Percentiles rank a stretch among this genome's conserved stretches.
These are phyloP conservation scores for Nemania abortiva DNA, from an alignment of 2,329 filamentous ascomycete species.

Conservation along the genomic window DNA sequence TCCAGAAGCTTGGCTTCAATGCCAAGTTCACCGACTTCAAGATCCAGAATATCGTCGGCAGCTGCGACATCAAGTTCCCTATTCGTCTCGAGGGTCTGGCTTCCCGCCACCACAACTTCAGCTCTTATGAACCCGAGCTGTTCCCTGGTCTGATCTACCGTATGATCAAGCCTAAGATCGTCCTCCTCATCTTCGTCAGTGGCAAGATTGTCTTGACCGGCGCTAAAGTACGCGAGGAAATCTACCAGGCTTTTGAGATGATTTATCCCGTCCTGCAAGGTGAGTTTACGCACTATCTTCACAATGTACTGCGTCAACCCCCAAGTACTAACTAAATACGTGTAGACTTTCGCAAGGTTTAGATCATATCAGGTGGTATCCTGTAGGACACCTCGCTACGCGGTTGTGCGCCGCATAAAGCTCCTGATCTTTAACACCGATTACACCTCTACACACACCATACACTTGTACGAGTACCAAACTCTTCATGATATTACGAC, in stretches of 20 bases:
- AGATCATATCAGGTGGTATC: conserved; percentile 40
- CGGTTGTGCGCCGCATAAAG: neutral
- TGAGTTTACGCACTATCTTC: conserved; percentile 56
- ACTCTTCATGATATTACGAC: conserved; percentile 50
- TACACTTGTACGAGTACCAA: conserved; percentile 46
- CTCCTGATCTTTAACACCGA: conserved; percentile 23
- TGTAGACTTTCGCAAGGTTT: conserved; percentile 70
- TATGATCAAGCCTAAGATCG: conserved; percentile 99
- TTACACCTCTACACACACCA: conserved; percentile 11
- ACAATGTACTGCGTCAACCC: too few species aligned
- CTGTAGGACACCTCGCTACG: neutral
- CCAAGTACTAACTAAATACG: neutral
- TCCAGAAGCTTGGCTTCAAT: conserved; percentile 99
- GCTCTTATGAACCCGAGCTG: conserved; percentile 96
- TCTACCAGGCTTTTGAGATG: conserved; percentile 96
- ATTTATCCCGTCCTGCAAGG: conserved; percentile 96
- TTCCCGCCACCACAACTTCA: conserved; percentile 98
- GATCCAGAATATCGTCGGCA: conserved; percentile 99
- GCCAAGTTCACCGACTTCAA: conserved; percentile 99
- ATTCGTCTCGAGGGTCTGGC: conserved; percentile 96
- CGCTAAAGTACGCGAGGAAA: conserved; percentile 97
- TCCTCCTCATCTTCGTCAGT: conserved; percentile 96
- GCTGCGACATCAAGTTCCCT: conserved; percentile 99
- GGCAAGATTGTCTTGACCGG: conserved; percentile 98
- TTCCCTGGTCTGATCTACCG: conserved; percentile 99